Evolutionary conservation across 108 stramenopile species (phyloP).

Genomic region (Cyclotella sp.): DNA sequence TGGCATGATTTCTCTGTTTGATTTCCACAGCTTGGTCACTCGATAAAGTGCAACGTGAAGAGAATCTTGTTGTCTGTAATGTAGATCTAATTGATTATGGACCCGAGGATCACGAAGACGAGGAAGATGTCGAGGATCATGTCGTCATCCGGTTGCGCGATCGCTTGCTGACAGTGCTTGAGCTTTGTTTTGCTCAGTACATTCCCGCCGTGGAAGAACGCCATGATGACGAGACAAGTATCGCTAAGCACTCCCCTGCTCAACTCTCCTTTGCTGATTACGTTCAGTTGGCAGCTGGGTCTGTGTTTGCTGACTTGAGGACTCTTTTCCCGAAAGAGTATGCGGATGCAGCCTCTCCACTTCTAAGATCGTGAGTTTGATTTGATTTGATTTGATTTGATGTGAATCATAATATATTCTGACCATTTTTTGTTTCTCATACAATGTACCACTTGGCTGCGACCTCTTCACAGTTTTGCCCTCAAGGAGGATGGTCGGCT

Average conservation of each 20-base stretch:
- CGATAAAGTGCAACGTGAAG: slow-evolving; percentile 30
- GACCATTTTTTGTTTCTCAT: background rate
- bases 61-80: slow-evolving; percentile 39
- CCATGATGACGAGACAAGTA: slow-evolving; percentile 54
- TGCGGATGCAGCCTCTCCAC: slow-evolving; percentile 57
- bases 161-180: slow-evolving; percentile 59
- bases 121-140: slow-evolving; percentile 52
- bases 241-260: slow-evolving; percentile 53
- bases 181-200: slow-evolving; percentile 75
- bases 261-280: slow-evolving; percentile 62
- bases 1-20: slow-evolving; percentile 1
- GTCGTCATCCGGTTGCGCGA: slow-evolving; percentile 66
- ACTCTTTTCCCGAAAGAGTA: slow-evolving; percentile 73
- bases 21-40: slow-evolving; percentile 33
- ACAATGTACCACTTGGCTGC: background rate
- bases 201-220: slow-evolving; percentile 34
- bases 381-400: background rate
- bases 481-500: slow-evolving; percentile 63
- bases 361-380: slow-evolving; percentile 48
- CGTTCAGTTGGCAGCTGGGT: slow-evolving; percentile 63
- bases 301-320: slow-evolving; percentile 68
- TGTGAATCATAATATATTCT: background rate
- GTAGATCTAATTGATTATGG: slow-evolving; percentile 36
- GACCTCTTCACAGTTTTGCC: slow-evolving; percentile 39
- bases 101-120: slow-evolving; percentile 49